These are phyloP conservation scores for Nothopassalora personata DNA, from an alignment of 2,329 filamentous ascomycete genomes.

Conservation along the genomic window DNA sequence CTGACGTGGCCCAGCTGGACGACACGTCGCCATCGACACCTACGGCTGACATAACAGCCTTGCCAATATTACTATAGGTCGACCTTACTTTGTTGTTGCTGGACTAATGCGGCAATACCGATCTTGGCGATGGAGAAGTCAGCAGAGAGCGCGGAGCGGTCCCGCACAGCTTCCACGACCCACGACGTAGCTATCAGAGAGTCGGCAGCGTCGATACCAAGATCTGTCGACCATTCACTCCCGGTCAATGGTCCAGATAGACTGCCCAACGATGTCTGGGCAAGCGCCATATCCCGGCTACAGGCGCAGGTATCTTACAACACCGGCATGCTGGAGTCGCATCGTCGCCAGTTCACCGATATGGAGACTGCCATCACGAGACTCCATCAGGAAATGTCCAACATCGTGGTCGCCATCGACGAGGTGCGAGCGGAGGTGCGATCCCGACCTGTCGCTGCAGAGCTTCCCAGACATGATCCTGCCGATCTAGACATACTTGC, in stretches of 20 bases:
- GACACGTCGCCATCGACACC: not conserved
- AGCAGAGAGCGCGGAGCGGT: slow-evolving; percentile 12
- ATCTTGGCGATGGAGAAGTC: slow-evolving; percentile 20
- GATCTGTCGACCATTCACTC: slow-evolving; percentile 11
- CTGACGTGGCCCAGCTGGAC: not conserved
- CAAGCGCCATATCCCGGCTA: slow-evolving; percentile 40
- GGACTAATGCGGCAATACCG: slow-evolving; percentile 2
- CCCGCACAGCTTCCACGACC: slow-evolving; percentile 16
- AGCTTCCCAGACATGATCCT: slow-evolving; percentile 24
- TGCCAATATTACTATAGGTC: not conserved
- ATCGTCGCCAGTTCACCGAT: slow-evolving; percentile 39
- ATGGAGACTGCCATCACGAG: slow-evolving; percentile 38
- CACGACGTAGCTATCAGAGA: slow-evolving; percentile 25
- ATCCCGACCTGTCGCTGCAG: slow-evolving; percentile 20
- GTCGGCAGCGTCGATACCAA: slow-evolving; percentile 10
- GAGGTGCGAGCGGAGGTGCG: slow-evolving; percentile 34
- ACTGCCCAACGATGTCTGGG: slow-evolving; percentile 27
- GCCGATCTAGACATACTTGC: slow-evolving; percentile 43
- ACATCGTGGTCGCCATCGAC: slow-evolving; percentile 32
- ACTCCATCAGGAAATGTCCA: slow-evolving; percentile 38
- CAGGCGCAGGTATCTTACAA: slow-evolving; percentile 47
- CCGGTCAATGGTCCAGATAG: slow-evolving; percentile 13
- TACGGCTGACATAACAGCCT: not conserved
- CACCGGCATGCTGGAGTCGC: slow-evolving; percentile 36
- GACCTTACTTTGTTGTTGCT: not conserved